Percentiles rank a stretch among this genome's conserved stretches.
These are phyloP conservation scores for Saturnispora zaruensis DNA, from an alignment of 805 yeast genomes.

Conservation along the genomic window DNA sequence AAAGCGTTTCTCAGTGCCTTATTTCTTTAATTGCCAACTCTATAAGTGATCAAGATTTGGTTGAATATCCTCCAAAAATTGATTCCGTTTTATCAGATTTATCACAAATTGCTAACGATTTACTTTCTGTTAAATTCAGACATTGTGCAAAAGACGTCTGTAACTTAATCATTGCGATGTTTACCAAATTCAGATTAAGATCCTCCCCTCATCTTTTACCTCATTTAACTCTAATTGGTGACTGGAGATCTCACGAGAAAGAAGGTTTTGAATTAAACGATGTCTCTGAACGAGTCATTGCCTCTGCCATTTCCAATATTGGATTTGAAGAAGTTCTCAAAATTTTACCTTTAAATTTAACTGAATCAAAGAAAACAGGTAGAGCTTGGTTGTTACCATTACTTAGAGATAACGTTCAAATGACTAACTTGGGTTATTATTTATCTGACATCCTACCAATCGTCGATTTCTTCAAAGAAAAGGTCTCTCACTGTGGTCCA, in stretches of 20 bases:
- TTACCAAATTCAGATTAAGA: constrained; percentile 55
- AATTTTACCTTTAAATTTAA: constrained; percentile 71
- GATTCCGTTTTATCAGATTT: constrained; percentile 46
- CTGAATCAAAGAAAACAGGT: constrained; percentile 56
- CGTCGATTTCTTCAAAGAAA: constrained; percentile 43
- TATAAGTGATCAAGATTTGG: constrained; percentile 50
- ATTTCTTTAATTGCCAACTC: constrained; percentile 68
- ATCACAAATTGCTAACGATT: constrained; percentile 42
- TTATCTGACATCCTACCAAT: constrained; percentile 59
- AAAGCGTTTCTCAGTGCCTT: constrained; percentile 79
- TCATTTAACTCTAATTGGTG: constrained; percentile 67
- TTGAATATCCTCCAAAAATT: constrained; percentile 45
- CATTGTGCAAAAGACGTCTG: constrained; percentile 68
- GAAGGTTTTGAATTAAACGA: constrained; percentile 57
- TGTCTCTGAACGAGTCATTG: constrained; percentile 74
- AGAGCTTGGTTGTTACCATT: constrained; percentile 94
- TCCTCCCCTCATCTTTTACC: constrained; percentile 62
- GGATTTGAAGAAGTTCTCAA: constrained; percentile 82
- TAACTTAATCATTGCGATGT: constrained; percentile 53
- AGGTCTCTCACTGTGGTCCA: constrained; percentile 35
- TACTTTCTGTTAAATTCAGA: constrained; percentile 66
- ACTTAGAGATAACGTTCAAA: constrained; percentile 74
- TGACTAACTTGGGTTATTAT: constrained; percentile 61
- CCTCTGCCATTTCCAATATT: constrained; percentile 66
- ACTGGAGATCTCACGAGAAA: constrained; percentile 74